Percentiles rank a stretch among this genome's conserved stretches.
Evolutionary conservation across 768 basidiomycete genomes (phyloP).

Genomic region (Serendipita sp.): DNA sequence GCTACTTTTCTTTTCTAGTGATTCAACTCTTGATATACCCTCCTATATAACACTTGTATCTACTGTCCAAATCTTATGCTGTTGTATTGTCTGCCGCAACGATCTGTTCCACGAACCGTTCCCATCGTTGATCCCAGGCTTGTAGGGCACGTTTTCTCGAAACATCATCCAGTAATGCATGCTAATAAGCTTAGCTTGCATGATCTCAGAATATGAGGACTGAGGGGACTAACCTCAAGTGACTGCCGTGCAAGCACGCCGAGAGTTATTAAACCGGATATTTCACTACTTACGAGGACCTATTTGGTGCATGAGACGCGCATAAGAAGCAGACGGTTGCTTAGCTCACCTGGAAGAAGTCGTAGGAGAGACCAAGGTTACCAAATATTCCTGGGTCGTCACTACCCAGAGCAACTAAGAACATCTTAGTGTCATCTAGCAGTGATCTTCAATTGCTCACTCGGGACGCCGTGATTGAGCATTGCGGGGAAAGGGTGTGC

Average conservation of each 20-base stretch:
- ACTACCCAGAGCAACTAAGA: constrained; percentile 40
- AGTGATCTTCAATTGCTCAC: neutral
- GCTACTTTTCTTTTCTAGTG: neutral
- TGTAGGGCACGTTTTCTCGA: constrained; percentile 30
- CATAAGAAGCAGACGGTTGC: neutral
- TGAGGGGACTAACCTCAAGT: constrained; percentile 26
- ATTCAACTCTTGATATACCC: too few relatives aligned
- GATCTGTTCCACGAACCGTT: constrained; percentile 26
- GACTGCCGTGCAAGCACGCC: constrained; percentile 50
- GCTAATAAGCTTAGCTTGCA: constrained; percentile 18
- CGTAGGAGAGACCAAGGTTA: constrained; percentile 60
- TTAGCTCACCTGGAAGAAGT: constrained; percentile 50
- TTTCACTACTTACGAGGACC: constrained; percentile 53
- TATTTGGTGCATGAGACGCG: constrained; percentile 11
- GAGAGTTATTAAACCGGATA: constrained; percentile 46
- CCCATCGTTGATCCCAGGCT: constrained; percentile 35
- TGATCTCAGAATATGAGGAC: neutral
- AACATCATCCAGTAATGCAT: constrained; percentile 31
- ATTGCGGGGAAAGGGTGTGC: constrained; percentile 61
- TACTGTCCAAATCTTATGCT: too few relatives aligned
- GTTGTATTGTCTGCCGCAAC: too few relatives aligned
- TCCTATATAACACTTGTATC: too few relatives aligned
- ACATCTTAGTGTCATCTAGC: neutral
- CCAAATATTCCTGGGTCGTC: constrained; percentile 69
- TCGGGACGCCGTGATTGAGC: constrained; percentile 53